Evolutionary conservation across 2,329 filamentous ascomycete species (phyloP).

Genomic region (Cercospora zeae-maydis): DNA sequence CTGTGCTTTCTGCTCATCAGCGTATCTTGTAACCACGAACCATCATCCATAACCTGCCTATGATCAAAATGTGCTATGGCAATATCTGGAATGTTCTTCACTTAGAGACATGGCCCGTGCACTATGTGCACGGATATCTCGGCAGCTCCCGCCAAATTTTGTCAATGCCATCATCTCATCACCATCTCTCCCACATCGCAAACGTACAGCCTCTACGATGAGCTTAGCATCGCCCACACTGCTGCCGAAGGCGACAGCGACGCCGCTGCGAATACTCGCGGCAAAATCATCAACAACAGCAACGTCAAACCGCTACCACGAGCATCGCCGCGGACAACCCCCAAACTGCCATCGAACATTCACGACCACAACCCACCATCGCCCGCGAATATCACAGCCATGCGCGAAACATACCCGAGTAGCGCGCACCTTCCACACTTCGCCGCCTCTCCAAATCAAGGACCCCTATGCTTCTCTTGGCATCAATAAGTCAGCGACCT

Average conservation of each 20-base stretch:
- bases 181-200: background rate
- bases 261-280: conserved; percentile 35
- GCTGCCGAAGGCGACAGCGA: conserved; percentile 35
- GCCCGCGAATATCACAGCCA: conserved; percentile 12
- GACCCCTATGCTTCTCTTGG: conserved; percentile 88
- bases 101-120: background rate
- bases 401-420: conserved; percentile 20
- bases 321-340: conserved; percentile 15
- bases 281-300: conserved; percentile 27
- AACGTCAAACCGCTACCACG: conserved; percentile 18
- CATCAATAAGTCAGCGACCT: conserved; percentile 73
- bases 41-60: background rate
- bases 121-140: background rate
- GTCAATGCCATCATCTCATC: conserved; percentile 1
- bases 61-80: background rate
- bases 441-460: conserved; percentile 52
- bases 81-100: background rate
- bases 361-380: conserved; percentile 19
- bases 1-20: too few relatives aligned
- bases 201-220: conserved; percentile 26
- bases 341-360: conserved; percentile 17
- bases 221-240: conserved; percentile 37
- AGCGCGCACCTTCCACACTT: conserved; percentile 56
- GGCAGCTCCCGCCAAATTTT: conserved; percentile 6
- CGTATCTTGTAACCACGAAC: background rate